A percentile compares a stretch with the other conserved stretches of the same genome.
phyloP scores from a whole-genome alignment of 2,329 filamentous ascomycete genomes.

The Apiospora rasikravindrae region DNA sequence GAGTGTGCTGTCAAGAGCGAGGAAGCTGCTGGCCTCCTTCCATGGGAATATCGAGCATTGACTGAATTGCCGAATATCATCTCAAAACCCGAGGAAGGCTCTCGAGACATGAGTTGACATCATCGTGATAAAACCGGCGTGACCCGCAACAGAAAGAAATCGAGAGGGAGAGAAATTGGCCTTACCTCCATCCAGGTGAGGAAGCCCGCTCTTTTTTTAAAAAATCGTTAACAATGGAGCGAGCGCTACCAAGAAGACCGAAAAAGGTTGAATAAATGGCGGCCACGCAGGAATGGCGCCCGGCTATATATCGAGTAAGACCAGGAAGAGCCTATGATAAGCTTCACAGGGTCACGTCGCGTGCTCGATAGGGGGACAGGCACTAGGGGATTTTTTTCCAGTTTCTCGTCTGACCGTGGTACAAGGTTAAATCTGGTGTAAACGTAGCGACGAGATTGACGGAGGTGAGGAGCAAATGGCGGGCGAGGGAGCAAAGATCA shows the following conservation, averaged over 20 bases:
- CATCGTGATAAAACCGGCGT: neutral
- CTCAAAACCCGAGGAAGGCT: neutral
- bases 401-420: conserved; percentile 10
- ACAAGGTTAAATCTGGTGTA: conserved; percentile 15
- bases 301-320: neutral
- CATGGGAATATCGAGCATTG: neutral
- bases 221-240: neutral
- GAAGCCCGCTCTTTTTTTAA: neutral
- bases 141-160: neutral
- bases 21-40: neutral
- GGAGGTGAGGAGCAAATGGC: neutral
- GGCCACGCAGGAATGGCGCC: neutral
- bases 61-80: neutral
- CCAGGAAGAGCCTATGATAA: conserved; percentile 4
- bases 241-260: neutral
- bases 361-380: conserved; percentile 2
- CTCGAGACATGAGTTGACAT: neutral
- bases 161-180: neutral
- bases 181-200: neutral
- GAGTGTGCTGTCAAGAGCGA: neutral
- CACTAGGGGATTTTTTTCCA: conserved; percentile 9
- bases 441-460: neutral
- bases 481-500: neutral
- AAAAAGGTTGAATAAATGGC: neutral
- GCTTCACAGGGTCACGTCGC: conserved; percentile 10